Evolutionary conservation across 2,329 filamentous ascomycete genomes (phyloP).

Genomic region (Microdochium bolleyi): DNA sequence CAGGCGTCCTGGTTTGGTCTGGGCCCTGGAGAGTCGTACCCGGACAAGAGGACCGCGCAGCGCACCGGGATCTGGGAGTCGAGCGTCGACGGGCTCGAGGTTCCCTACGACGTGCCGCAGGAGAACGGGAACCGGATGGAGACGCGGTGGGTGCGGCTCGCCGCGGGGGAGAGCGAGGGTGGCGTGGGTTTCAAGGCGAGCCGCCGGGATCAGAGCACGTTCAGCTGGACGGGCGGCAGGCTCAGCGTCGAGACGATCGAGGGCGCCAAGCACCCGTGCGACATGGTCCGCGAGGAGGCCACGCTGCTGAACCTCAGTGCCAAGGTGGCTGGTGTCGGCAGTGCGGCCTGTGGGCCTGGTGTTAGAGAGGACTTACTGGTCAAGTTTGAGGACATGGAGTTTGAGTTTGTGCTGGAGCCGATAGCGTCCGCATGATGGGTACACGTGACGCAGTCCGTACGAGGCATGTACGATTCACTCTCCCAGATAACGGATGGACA

Average conservation of each 20-base stretch:
- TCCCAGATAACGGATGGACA: too few species aligned
- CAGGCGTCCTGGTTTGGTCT: constrained; percentile 51
- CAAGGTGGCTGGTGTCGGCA: constrained; percentile 55
- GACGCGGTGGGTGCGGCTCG: constrained; percentile 44
- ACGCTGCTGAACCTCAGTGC: constrained; percentile 51
- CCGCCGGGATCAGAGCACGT: constrained; percentile 57
- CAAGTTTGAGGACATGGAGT: constrained; percentile 28
- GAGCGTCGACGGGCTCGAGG: constrained; percentile 40
- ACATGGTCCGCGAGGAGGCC: constrained; percentile 43
- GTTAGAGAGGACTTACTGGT: constrained; percentile 40
- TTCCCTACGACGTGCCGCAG: constrained; percentile 59
- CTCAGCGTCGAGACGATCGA: constrained; percentile 46
- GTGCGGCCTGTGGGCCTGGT: constrained; percentile 52
- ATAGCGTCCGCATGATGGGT: constrained; percentile 11
- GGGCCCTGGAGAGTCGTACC: constrained; percentile 57
- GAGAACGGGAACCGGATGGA: constrained; percentile 59
- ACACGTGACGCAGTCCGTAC: too few species aligned
- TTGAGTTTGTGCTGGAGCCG: constrained; percentile 31
- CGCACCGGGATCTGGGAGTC: constrained; percentile 38
- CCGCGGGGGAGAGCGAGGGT: constrained; percentile 3
- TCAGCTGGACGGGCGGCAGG: constrained; percentile 43
- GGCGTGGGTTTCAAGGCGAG: constrained; percentile 19
- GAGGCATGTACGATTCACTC: too few species aligned
- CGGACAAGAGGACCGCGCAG: constrained; percentile 52
- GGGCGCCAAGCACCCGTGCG: constrained; percentile 53